These are phyloP conservation scores for Licmophora abbreviata DNA, from an alignment of 108 stramenopile genomes.

Conservation along the genomic window DNA sequence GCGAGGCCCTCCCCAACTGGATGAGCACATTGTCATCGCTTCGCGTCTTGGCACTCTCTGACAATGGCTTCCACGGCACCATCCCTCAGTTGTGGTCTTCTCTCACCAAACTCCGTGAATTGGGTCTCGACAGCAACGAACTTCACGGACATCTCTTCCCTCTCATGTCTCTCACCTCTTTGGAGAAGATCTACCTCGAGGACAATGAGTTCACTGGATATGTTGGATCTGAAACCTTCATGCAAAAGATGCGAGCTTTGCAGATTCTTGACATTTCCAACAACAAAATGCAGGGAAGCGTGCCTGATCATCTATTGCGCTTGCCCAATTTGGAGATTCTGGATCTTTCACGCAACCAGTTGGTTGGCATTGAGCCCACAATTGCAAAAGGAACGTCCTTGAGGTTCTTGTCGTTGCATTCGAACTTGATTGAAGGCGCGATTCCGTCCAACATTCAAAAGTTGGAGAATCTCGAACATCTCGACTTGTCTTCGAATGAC, in stretches of 20 bases:
- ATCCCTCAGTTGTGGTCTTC: neutral
- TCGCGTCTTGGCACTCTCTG: neutral
- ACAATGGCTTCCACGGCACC: neutral
- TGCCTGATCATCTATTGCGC: constrained; percentile 1
- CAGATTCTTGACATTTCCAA: constrained; percentile 4
- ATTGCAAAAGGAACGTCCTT: neutral
- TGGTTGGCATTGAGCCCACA: neutral
- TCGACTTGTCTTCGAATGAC: neutral
- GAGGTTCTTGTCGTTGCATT: neutral
- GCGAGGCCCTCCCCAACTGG: neutral
- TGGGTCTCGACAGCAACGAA: neutral
- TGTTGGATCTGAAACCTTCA: neutral
- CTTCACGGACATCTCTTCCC: neutral
- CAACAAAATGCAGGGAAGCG: neutral
- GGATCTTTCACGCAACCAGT: neutral
- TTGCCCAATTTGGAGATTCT: neutral
- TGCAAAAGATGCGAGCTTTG: no score
- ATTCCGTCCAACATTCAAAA: neutral
- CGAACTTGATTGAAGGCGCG: neutral
- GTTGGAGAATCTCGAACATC: neutral
- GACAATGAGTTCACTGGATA: neutral
- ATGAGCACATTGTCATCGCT: neutral
- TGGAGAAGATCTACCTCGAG: no score
- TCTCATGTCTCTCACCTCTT: neutral
- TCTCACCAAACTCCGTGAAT: neutral